Evolutionary conservation across 2,329 filamentous ascomycete species (phyloP).

Genomic region (Microcera coccophila): DNA sequence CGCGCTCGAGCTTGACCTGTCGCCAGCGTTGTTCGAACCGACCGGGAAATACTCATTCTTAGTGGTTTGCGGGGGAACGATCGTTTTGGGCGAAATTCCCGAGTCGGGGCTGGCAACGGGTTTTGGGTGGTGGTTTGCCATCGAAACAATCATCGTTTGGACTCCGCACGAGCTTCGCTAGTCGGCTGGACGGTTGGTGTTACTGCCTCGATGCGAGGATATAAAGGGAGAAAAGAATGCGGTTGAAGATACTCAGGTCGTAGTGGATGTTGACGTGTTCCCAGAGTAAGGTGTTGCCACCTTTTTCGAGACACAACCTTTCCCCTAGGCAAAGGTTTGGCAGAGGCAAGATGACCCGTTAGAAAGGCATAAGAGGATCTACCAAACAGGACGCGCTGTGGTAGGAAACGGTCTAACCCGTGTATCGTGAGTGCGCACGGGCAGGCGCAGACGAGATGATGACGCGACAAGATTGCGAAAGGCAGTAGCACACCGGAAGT

Average conservation of each 20-base stretch:
- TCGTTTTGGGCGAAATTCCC: slow-evolving; percentile 42
- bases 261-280: neutral
- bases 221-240: neutral
- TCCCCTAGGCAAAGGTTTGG: neutral
- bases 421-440: slow-evolving; percentile 7
- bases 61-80: slow-evolving; percentile 17
- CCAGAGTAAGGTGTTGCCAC: neutral
- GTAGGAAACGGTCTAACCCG: slow-evolving; percentile 1
- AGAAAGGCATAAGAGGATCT: neutral
- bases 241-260: neutral
- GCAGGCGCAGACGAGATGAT: slow-evolving; percentile 3
- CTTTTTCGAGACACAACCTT: neutral
- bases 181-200: neutral
- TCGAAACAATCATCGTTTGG: slow-evolving; percentile 15
- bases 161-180: neutral
- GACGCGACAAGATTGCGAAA: slow-evolving; percentile 7
- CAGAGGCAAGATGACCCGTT: neutral
- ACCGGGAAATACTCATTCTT: slow-evolving; percentile 27
- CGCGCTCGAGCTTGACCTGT: slow-evolving; percentile 23
- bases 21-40: slow-evolving; percentile 17
- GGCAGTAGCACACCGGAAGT: too few relatives aligned
- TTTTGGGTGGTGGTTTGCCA: slow-evolving; percentile 18
- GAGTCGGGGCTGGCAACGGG: slow-evolving; percentile 36
- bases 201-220: too few relatives aligned
- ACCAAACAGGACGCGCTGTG: neutral